These are phyloP conservation scores for Batkoa obscura DNA, from an alignment of 371 early-diverging fungal genomes.

Conservation along the genomic window DNA sequence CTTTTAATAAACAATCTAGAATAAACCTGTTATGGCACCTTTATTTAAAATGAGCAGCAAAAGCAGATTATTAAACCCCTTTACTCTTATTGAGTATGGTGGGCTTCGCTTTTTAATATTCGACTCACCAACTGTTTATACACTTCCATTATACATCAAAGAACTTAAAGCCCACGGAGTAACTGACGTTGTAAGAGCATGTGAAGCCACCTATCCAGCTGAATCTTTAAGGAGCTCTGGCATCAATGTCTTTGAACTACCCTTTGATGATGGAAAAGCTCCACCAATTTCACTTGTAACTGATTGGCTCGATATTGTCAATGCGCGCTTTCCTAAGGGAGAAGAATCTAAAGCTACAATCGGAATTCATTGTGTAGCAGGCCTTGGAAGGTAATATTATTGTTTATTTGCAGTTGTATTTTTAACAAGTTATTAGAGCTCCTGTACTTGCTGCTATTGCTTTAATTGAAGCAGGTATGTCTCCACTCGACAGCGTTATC, in stretches of 20 bases:
- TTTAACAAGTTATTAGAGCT: conserved; percentile 18
- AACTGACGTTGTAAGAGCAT: conserved; percentile 70
- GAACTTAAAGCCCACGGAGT: conserved; percentile 52
- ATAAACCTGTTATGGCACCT: neutral
- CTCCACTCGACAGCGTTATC: conserved; percentile 55
- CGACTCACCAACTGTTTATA: neutral
- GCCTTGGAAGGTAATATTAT: conserved; percentile 40
- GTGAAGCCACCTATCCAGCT: conserved; percentile 69
- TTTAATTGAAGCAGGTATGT: conserved; percentile 61
- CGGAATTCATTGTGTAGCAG: conserved; percentile 76
- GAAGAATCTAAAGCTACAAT: conserved; percentile 25
- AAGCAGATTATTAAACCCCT: conserved; percentile 4
- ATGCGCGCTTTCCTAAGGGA: conserved; percentile 19
- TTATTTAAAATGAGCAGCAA: neutral
- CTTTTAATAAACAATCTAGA: neutral
- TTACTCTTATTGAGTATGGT: neutral
- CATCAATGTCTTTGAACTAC: neutral
- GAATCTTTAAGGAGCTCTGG: conserved; percentile 24
- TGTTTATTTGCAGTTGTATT: neutral
- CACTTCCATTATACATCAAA: conserved; percentile 8
- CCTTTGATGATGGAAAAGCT: conserved; percentile 40
- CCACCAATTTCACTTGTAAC: conserved; percentile 47
- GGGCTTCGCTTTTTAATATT: neutral
- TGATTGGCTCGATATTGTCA: conserved; percentile 52
- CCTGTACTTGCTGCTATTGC: conserved; percentile 59